Conservation (phyloP, 2,329 filamentous ascomycete species). For the Didymellaceae sp. region DNA sequence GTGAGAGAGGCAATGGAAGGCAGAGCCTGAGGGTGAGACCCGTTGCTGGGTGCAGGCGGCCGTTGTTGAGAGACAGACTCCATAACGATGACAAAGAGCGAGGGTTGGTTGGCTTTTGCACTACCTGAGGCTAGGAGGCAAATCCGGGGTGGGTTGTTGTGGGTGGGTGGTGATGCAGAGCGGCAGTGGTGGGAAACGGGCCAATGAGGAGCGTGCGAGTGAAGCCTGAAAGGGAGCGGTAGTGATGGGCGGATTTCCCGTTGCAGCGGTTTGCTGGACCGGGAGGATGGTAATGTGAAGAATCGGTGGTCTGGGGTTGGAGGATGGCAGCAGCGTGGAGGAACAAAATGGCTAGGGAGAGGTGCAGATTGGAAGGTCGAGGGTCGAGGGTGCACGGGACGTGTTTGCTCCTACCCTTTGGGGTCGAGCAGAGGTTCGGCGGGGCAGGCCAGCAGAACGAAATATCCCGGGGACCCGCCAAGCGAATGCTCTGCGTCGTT, state of each 20-base stretch:
- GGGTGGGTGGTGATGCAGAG: slow-evolving; percentile 34
- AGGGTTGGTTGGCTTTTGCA: slow-evolving; percentile 14
- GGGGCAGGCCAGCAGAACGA: slow-evolving; percentile 33
- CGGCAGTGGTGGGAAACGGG: slow-evolving; percentile 22
- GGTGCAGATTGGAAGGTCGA: slow-evolving; percentile 13
- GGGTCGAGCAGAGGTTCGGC: slow-evolving; percentile 30
- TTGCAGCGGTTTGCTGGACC: slow-evolving; percentile 15
- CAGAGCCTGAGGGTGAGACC: slow-evolving; percentile 46
- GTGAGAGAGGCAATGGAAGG: slow-evolving; percentile 49
- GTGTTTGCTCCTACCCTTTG: slow-evolving; percentile 29
- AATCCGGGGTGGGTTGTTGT: slow-evolving; percentile 18
- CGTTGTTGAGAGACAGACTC: slow-evolving; percentile 40
- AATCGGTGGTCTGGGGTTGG: slow-evolving; percentile 9
- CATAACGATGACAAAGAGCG: slow-evolving; percentile 30
- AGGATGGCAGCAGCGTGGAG: slow-evolving; percentile 29
- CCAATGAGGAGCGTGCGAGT: slow-evolving; percentile 30
- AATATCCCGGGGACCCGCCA: slow-evolving; percentile 23
- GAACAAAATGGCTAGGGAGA: slow-evolving; percentile 12
- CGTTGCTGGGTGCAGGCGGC: slow-evolving; percentile 24
- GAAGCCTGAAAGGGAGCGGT: slow-evolving; percentile 15
- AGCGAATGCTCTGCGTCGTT: slow-evolving; percentile 18
- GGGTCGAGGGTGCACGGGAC: slow-evolving; percentile 23
- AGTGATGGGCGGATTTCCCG: slow-evolving; percentile 12
- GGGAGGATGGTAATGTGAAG: slow-evolving; percentile 16
- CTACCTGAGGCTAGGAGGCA: slow-evolving; percentile 14